phyloP scores from a whole-genome alignment of 257 asterid species.

The Paraleonurus japonicus region DNA sequence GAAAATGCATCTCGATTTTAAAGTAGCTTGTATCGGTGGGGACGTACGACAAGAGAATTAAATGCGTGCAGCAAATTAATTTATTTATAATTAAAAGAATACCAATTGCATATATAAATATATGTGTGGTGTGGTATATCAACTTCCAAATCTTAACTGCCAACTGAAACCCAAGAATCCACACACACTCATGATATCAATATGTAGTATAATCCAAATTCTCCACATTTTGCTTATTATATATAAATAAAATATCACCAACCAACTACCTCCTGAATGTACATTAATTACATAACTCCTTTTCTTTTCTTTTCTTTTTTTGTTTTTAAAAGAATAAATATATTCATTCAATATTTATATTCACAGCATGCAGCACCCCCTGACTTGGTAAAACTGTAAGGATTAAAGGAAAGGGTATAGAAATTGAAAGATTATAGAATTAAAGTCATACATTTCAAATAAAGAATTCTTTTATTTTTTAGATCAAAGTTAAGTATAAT shows the following conservation, averaged over 20 bases:
- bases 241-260: background rate
- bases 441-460: no score
- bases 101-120: background rate
- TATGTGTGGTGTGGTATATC: background rate
- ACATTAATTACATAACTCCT: background rate
- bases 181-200: background rate
- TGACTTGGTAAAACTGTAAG: no score
- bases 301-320: background rate
- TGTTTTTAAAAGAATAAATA: background rate
- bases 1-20: no score
- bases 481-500: no score
- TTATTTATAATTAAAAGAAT: no score
- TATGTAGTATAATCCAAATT: background rate
- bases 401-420: no score
- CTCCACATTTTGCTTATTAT: no score
- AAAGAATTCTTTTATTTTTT: no score
- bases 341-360: background rate
- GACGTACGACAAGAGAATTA: background rate
- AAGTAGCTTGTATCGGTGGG: no score
- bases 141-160: slow-evolving; percentile 22
- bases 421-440: no score
- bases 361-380: background rate
- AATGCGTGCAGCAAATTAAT: background rate
- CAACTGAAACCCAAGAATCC: slow-evolving; percentile 21
- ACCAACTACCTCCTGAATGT: background rate